Evolutionary conservation across 2,329 filamentous ascomycete genomes (phyloP), one percentile per base, ranked within the genome.

Genomic region (Xylariaceae sp.): DNA sequence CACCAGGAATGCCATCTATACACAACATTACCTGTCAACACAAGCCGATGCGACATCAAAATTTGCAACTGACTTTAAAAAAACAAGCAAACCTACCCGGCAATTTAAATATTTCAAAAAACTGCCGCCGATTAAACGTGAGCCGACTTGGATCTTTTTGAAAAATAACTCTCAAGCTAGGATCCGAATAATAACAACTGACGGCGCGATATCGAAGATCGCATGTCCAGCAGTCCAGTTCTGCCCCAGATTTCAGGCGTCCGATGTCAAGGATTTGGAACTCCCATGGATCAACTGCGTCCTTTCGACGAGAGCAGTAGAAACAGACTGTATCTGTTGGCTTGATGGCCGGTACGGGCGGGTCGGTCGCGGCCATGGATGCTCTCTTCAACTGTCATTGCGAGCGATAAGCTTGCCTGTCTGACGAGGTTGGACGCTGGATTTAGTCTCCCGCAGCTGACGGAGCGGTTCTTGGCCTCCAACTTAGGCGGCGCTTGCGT

Each of bases 191-290:
- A 14, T 55, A 55, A 16, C 23, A 49, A 21, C 52, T 44, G 8
- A 55, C 52, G 12, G 45, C 52, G 37, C 52, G 52, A 11, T 49
- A 43, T 8, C 45, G 52, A 23, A 55, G 52, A 44, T 55, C 52
- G 24, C 52, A 55, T 5, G 52, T 55, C 31, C 37, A 21, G 31
- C 52, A 55, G 14, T 31, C 14, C 3, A 55, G 37, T 3, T 49
- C 37, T 1, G 52, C 52, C 3, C 52, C 52, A 5, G 52, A 43
- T 24, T 37, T 34, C 45, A 55, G 19, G 12, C 52, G 52, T 11
- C 37, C 45, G 21, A 55, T 16, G 45, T 55, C 52, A 14, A 55
- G 45, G 12, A 55, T 55, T 23, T 49, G 45, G 39, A 55, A 55
- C 36, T 49, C 39, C 52, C 52, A 55, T 16, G 45, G 52, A 36